A percentile compares a stretch with the other conserved stretches of the same genome.
Conservation (phyloP, 2,329 filamentous ascomycete species). For the Nigrospora oryzae region DNA sequence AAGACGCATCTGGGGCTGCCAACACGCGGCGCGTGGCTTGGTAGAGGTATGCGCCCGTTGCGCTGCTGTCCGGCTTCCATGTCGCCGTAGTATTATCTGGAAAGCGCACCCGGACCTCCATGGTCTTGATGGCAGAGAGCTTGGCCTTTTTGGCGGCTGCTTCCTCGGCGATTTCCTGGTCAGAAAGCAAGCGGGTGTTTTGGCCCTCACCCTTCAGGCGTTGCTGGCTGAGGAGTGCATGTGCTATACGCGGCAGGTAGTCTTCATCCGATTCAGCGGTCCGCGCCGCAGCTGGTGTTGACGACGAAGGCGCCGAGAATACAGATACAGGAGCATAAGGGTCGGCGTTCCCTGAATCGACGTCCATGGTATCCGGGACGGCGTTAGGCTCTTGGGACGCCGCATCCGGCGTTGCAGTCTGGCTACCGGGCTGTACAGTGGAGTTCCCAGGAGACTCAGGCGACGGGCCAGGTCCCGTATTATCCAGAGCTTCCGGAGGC, state of each 20-base stretch:
- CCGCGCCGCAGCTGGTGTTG: slow-evolving; percentile 67
- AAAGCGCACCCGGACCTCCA: slow-evolving; percentile 75
- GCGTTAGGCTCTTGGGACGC: slow-evolving; percentile 1
- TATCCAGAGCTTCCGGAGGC: neutral
- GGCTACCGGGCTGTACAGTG: neutral
- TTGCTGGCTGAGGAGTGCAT: slow-evolving; percentile 67
- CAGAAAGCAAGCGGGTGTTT: slow-evolving; percentile 73
- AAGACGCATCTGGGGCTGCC: slow-evolving; percentile 53
- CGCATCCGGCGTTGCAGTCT: slow-evolving; percentile 4
- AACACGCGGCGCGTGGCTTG: slow-evolving; percentile 66
- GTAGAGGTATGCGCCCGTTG: slow-evolving; percentile 68
- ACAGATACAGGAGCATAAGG: slow-evolving; percentile 50
- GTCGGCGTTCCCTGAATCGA: slow-evolving; percentile 19
- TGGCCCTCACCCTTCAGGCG: slow-evolving; percentile 52
- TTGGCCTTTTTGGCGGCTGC: slow-evolving; percentile 57
- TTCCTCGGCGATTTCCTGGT: slow-evolving; percentile 69
- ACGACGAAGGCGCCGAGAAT: slow-evolving; percentile 68
- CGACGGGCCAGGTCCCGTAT: too few species aligned
- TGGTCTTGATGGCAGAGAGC: slow-evolving; percentile 55
- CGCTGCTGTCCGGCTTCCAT: slow-evolving; percentile 57
- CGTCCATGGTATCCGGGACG: slow-evolving; percentile 17
- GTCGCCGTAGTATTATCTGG: slow-evolving; percentile 77
- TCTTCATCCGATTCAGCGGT: slow-evolving; percentile 61
- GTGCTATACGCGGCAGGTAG: slow-evolving; percentile 67
- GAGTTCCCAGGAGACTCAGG: neutral